Conservation (phyloP, 495 filamentous ascomycete species). For the Neurospora terricola region DNA sequence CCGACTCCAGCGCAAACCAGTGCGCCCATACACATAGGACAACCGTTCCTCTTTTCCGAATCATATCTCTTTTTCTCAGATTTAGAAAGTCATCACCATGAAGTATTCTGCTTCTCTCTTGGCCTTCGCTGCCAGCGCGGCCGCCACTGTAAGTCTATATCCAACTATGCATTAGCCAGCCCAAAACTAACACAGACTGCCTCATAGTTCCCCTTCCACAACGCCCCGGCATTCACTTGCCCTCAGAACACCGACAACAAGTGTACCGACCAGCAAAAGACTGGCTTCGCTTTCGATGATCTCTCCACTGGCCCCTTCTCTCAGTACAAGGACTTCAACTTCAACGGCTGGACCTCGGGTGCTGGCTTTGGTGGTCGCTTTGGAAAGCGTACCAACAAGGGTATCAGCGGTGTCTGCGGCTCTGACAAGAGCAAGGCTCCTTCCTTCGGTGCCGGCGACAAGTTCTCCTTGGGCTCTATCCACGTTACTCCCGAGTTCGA, state of each 20-base stretch:
- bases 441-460: constrained; percentile 46
- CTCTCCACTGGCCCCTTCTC: constrained; percentile 53
- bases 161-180: background rate
- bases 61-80: constrained; percentile 3
- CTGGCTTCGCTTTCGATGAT: constrained; percentile 62
- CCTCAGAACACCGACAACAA: constrained; percentile 69
- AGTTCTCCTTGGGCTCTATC: constrained; percentile 67
- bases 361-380: constrained; percentile 41
- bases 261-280: constrained; percentile 54
- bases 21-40: background rate
- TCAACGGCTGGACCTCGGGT: constrained; percentile 59
- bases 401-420: constrained; percentile 49
- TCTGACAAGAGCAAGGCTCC: constrained; percentile 40
- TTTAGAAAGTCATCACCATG: constrained; percentile 28
- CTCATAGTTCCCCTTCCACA: constrained; percentile 39
- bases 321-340: constrained; percentile 60
- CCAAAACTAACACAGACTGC: constrained; percentile 11
- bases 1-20: background rate
- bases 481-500: constrained; percentile 63
- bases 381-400: constrained; percentile 43
- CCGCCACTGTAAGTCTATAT: constrained; percentile 42
- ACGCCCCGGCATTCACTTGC: constrained; percentile 50
- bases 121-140: constrained; percentile 46
- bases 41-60: constrained; percentile 8
- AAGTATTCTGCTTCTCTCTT: constrained; percentile 38